A percentile compares a stretch with the other conserved stretches of the same genome.
phyloP scores from a whole-genome alignment of 2,329 filamentous ascomycete genomes.

The Paecilomyces niveus region DNA sequence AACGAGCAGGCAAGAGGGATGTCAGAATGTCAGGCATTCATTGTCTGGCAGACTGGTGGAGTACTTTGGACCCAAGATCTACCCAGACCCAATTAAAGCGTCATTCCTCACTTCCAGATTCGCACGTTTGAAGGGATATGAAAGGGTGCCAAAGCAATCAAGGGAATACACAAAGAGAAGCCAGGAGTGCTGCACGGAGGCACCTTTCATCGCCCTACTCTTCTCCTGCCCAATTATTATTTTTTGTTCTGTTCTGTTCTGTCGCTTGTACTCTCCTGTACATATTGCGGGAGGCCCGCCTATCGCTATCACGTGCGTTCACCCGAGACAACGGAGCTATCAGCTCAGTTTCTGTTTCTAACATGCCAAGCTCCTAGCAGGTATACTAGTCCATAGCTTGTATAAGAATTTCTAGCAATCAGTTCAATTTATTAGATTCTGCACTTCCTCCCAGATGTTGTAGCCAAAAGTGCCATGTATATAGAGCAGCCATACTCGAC shows the following conservation, averaged over 20 bases:
- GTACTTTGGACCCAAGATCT: background rate
- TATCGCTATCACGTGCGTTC: background rate
- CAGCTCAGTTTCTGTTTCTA: background rate
- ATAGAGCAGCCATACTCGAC: too few species aligned
- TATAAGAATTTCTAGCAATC: background rate
- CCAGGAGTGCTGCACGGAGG: background rate
- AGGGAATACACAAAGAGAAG: background rate
- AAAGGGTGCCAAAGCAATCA: background rate
- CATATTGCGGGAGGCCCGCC: background rate
- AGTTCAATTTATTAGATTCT: too few species aligned
- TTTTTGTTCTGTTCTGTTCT: too few species aligned
- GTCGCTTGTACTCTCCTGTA: too few species aligned
- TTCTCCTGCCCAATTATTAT: too few species aligned
- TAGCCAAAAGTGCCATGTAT: too few species aligned
- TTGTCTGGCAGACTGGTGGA: background rate
- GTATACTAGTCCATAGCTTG: background rate
- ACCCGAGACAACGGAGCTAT: background rate
- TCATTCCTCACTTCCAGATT: background rate
- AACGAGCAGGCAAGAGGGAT: background rate
- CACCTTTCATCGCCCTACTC: background rate
- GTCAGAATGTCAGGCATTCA: background rate
- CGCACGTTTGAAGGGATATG: background rate
- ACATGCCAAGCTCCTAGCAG: background rate
- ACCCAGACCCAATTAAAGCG: background rate
- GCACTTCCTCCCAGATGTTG: too few species aligned